Base-by-base conservation (phyloP, 73 alveolate species). In the Paramecium octaurelia region DNA sequence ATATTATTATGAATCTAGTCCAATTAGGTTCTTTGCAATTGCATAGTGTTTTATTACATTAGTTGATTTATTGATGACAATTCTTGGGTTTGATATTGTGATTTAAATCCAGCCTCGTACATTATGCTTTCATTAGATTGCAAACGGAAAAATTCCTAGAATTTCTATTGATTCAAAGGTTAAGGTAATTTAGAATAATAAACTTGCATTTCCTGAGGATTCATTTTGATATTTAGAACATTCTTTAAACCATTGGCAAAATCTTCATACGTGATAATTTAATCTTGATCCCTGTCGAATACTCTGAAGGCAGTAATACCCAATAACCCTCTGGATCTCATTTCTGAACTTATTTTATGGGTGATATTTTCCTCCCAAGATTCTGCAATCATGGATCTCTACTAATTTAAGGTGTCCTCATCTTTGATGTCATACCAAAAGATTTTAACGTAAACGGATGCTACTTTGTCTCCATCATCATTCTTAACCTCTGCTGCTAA, bases 211-310 rank as follows among this genome's bases (percentile, higher is more conserved):
- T 80, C 91, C 21, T 80, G 11, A 11, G 35, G 91, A 48, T 80
- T 80, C 73, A 80, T 23, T 80, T 46, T 80, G 6, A 80, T 80
- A 48, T 27, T 80, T 6, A 80, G 14, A 0, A 80, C 91, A 80
- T 80, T 80, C 29, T 46, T 80, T 6, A 80, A 24, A 18, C 91
- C 91, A 86, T 92, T 88, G 20, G 85, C 64, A 68, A 92, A 92
- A 46, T 92, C 95, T 24, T 92, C 94, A 16, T 42, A 75, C 6
- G 90, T 31, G 16, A 86, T 87, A 12, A 86, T 31, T 27, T 85
- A 83, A 57, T 92, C 95, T 57, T 86, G 36, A 68, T 92, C 95
- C 46, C 60, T 77, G 58, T 92, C 95, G 60, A 92, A 92, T 4
- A 92, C 57, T 57, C 43, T 85, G 18, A 92, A 92, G 12, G 92